phyloP scores from a whole-genome alignment of 345 rosid species.

The Pugionium dolabratum region DNA sequence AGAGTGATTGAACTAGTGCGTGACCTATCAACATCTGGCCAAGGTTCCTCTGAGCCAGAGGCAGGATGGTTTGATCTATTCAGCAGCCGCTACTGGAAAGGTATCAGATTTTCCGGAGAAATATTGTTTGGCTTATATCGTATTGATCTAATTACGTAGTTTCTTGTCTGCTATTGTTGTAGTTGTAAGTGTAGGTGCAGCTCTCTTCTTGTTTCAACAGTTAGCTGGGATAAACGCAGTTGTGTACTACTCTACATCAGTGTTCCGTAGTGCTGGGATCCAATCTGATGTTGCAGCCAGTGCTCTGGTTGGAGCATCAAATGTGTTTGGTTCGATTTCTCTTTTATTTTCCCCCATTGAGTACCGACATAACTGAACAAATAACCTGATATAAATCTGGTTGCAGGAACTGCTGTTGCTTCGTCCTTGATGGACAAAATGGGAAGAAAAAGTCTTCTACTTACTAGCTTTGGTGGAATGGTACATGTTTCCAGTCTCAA shows the following conservation, averaged over 20 bases:
- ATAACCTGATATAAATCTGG: not conserved
- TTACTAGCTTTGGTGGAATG: constrained; percentile 93
- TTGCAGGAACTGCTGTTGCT: constrained; percentile 87
- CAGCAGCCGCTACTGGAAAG: constrained; percentile 90
- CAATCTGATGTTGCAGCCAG: constrained; percentile 98
- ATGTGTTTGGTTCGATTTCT: constrained; percentile 68
- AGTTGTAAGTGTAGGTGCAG: constrained; percentile 98
- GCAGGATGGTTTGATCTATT: constrained; percentile 98
- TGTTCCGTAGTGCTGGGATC: constrained; percentile 89
- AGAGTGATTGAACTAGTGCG: constrained; percentile 83
- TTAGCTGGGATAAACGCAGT: constrained; percentile 99
- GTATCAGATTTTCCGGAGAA: constrained; percentile 40
- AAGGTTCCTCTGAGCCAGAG: constrained; percentile 83
- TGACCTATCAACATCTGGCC: constrained; percentile 63
- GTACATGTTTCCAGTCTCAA: constrained; percentile 43
- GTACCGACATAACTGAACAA: constrained; percentile 6
- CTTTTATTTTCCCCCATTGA: not conserved
- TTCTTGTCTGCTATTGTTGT: constrained; percentile 41
- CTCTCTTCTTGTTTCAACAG: constrained; percentile 98
- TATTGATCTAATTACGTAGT: constrained; percentile 2
- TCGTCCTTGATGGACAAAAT: constrained; percentile 96
- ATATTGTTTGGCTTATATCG: not conserved
- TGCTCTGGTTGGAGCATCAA: constrained; percentile 98
- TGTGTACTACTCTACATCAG: constrained; percentile 95
- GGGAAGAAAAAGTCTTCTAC: constrained; percentile 92